These are phyloP conservation scores for Dovyalis caffra DNA, from an alignment of 345 rosid species.

Conservation along the genomic window DNA sequence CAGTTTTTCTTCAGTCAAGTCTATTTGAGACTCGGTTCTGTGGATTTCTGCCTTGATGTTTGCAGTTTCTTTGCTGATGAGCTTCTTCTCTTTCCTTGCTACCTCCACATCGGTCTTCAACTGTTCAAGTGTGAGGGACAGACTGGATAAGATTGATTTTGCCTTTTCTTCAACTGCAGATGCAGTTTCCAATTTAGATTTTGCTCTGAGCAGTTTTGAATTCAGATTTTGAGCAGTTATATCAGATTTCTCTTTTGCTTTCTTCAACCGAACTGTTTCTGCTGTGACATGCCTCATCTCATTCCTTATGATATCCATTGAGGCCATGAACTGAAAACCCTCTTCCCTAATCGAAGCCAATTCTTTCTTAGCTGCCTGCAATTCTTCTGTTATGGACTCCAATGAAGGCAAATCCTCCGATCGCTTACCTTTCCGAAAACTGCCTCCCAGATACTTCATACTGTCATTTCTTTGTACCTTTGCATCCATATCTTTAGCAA, in stretches of 20 bases:
- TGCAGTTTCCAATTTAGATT: conserved; percentile 53
- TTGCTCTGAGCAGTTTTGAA: conserved; percentile 71
- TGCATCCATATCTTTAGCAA: conserved; percentile 45
- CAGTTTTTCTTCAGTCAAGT: conserved; percentile 53
- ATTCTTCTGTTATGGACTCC: conserved; percentile 43
- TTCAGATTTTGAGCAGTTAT: conserved; percentile 50
- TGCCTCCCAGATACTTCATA: conserved; percentile 20
- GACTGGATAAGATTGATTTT: conserved; percentile 41
- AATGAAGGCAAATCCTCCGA: conserved; percentile 29
- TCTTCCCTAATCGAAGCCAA: conserved; percentile 51
- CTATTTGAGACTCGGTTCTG: conserved; percentile 50
- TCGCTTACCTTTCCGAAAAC: conserved; percentile 19
- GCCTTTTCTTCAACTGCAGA: conserved; percentile 58
- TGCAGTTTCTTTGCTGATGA: conserved; percentile 44
- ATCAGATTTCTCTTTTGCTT: conserved; percentile 48
- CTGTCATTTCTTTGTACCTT: conserved; percentile 35
- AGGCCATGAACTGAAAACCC: conserved; percentile 54
- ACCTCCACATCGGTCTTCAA: conserved; percentile 56
- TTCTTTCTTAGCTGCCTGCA: conserved; percentile 65
- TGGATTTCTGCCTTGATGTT: conserved; percentile 42
- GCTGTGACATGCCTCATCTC: conserved; percentile 49
- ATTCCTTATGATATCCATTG: conserved; percentile 65
- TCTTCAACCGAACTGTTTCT: conserved; percentile 49
- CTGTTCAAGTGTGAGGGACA: conserved; percentile 55
- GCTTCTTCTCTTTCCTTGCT: conserved; percentile 56